Base-by-base conservation (phyloP, 1,284 basidiomycete genomes). In the Heimioporus retisporus region DNA sequence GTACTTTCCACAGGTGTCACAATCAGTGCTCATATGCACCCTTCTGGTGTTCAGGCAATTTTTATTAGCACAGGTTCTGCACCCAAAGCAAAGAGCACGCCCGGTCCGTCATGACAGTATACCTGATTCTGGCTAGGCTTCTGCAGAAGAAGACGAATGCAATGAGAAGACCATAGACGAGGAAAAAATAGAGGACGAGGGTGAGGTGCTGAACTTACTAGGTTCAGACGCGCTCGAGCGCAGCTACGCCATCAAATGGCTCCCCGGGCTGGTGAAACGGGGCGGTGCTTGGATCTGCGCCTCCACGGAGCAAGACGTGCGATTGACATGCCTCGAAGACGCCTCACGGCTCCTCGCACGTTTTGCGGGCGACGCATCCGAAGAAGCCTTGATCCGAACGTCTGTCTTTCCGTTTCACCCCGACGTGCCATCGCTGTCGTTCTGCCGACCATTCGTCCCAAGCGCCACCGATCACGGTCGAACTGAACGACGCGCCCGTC, bases 401-500 rank as follows among this genome's bases (percentile, higher is more conserved):
- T 91, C 93, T 73, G 70, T 78, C 4, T 93, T 93, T 73, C 75
- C 82, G 25, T 66, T 79, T 60, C 28, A 60, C 40, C 42, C 60
- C 60, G 18, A 11, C 64, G 25, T 72, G 67, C 59, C 31, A 1
- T 46, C 25, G 8, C 10, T 61, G 69, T 31, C 46, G 4, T 51
- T 2, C 4, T 28, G 6, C 4, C 21, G 14, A 55, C 13, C 15
- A 11, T 15, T 21, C 48, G 21, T 31, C 42, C 8, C 23, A 28
- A 3, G 42, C 64, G 40, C 53, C 65, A n/a, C 65, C 69, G 23
- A 71, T 90, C 31, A 73, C 75, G 2, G 85, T 96, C 56, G 86
- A 92, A 70, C 82, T 96, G 42, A 93, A 94, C 76, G 95, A 96
- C 73, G 94, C 90, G 5, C 88, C 93, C 2, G 84, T 96, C 55